These are phyloP conservation scores for Ormosia semicastrata DNA, from an alignment of 306 rosid genomes.

Conservation along the genomic window DNA sequence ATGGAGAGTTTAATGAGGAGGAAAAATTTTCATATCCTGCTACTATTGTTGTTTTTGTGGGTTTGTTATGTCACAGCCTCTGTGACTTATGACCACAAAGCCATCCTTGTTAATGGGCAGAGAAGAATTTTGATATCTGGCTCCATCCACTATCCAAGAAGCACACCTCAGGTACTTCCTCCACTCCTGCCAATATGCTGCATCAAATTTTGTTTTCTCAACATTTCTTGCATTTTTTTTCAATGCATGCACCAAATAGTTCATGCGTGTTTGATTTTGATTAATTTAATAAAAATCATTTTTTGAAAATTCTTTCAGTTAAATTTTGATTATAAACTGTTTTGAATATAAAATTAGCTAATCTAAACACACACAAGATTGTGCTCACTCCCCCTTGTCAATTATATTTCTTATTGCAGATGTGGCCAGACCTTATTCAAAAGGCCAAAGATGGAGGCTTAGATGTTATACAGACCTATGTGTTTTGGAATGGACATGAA, in stretches of 20 bases:
- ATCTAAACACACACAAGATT: not conserved
- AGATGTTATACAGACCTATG: slow-evolving; percentile 87
- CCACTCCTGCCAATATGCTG: not conserved
- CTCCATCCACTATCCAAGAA: slow-evolving; percentile 83
- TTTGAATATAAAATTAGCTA: not conserved
- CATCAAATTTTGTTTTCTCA: not conserved
- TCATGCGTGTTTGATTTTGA: not conserved
- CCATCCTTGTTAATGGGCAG: slow-evolving; percentile 60
- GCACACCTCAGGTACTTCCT: slow-evolving; percentile 65
- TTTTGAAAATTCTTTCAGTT: too few species aligned
- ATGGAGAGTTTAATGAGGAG: slow-evolving; percentile 33
- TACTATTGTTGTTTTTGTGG: slow-evolving; percentile 21
- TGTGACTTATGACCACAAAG: slow-evolving; percentile 67
- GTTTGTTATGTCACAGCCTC: slow-evolving; percentile 54
- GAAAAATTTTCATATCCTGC: not conserved
- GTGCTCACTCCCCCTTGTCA: not conserved
- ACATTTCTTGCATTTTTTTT: not conserved
- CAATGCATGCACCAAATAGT: not conserved
- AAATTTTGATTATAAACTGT: too few species aligned
- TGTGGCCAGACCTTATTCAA: slow-evolving; percentile 82
- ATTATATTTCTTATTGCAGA: slow-evolving; percentile 37
- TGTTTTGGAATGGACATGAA: slow-evolving; percentile 92
- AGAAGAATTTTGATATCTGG: slow-evolving; percentile 81
- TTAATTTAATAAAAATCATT: too few species aligned
- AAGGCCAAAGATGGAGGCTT: slow-evolving; percentile 88